phyloP scores from a whole-genome alignment of 495 filamentous ascomycete species.

The Hypomontagnella submonticulosa region DNA sequence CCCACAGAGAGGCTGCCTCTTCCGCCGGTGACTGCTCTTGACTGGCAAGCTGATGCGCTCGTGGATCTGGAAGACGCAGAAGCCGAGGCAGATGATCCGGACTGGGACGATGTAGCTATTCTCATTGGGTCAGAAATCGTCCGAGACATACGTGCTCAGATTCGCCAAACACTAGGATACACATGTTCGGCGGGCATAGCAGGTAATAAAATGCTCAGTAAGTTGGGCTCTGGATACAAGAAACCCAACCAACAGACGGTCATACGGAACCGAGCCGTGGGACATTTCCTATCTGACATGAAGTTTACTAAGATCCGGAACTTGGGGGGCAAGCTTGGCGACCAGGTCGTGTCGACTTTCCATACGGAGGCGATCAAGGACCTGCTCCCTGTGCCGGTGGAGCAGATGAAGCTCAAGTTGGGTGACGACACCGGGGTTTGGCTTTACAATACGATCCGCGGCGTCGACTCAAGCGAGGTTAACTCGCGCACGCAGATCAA shows the following conservation, averaged over 20 bases:
- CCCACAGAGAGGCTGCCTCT: conserved; percentile 75
- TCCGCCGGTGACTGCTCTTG: conserved; percentile 77
- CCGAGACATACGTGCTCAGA: conserved; percentile 72
- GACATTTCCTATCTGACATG: conserved; percentile 82
- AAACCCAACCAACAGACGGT: conserved; percentile 96
- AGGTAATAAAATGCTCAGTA: conserved; percentile 93
- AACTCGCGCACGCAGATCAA: conserved; percentile 94
- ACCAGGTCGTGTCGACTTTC: conserved; percentile 80
- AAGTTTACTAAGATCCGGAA: conserved; percentile 97
- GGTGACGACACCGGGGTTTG: conserved; percentile 89
- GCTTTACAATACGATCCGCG: conserved; percentile 88
- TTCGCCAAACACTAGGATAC: conserved; percentile 78
- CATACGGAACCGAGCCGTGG: conserved; percentile 82
- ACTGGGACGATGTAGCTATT: conserved; percentile 96
- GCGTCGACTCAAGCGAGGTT: conserved; percentile 87
- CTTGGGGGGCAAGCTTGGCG: conserved; percentile 94
- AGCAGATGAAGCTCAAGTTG: conserved; percentile 81
- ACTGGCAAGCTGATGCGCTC: conserved; percentile 84
- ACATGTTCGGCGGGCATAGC: conserved; percentile 92
- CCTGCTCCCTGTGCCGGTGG: conserved; percentile 75
- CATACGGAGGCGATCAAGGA: conserved; percentile 83
- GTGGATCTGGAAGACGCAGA: conserved; percentile 79
- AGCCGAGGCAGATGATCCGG: conserved; percentile 81
- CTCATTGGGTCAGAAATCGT: conserved; percentile 89
- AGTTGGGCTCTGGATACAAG: conserved; percentile 87